phyloP scores from a whole-genome alignment of 2,329 filamentous ascomycete species.

The Fusarium cicatricum region DNA sequence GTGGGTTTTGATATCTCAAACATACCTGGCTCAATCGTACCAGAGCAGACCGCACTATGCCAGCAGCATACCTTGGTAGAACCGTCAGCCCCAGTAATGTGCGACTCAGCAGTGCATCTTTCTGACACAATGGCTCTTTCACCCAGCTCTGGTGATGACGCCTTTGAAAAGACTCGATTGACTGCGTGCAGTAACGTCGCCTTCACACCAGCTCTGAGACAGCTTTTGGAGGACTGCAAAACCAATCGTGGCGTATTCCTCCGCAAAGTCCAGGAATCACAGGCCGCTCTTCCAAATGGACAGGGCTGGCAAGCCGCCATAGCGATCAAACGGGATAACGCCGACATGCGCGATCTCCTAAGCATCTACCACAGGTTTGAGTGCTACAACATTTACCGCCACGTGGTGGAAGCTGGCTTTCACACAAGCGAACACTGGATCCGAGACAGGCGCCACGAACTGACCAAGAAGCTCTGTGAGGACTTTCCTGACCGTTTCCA shows the following conservation, averaged over 20 bases:
- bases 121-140: too few species aligned
- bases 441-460: slow-evolving; percentile 6
- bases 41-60: too few species aligned
- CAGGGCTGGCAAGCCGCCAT: slow-evolving; percentile 11
- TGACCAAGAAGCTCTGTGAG: slow-evolving; percentile 8
- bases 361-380: slow-evolving; percentile 16
- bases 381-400: slow-evolving; percentile 11
- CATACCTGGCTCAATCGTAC: too few species aligned
- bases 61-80: too few species aligned
- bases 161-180: too few species aligned
- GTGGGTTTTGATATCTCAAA: too few species aligned
- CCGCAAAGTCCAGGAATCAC: slow-evolving; percentile 9
- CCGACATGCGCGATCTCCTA: slow-evolving; percentile 8
- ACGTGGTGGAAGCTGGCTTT: slow-evolving; percentile 12
- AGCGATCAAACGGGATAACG: slow-evolving; percentile 12
- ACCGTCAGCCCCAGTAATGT: too few species aligned
- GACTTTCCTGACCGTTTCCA: slow-evolving; percentile 12
- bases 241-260: slow-evolving; percentile 6
- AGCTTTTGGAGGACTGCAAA: too few species aligned
- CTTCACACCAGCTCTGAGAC: too few species aligned
- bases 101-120: too few species aligned
- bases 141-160: too few species aligned
- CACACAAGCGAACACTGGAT: slow-evolving; percentile 15
- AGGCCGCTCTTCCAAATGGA: slow-evolving; percentile 6
- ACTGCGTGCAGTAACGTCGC: too few species aligned